These are phyloP conservation scores for Epichloe coenophiala DNA, from an alignment of 2,329 filamentous ascomycete species.

Conservation along the genomic window DNA sequence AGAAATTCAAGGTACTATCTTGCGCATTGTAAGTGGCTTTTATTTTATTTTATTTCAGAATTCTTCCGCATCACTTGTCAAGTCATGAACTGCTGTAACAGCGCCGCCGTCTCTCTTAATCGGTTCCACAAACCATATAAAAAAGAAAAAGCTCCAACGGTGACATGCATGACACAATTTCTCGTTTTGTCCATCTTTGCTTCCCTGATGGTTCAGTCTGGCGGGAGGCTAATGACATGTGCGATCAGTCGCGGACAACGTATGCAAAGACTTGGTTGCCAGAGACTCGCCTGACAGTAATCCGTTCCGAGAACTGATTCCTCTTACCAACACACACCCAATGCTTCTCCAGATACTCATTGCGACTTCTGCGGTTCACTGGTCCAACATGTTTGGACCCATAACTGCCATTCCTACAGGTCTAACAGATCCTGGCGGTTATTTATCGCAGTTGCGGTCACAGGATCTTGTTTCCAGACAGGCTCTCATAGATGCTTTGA, in stretches of 20 bases:
- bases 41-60: neutral
- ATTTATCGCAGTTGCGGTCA: conserved; percentile 23
- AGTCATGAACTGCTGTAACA: neutral
- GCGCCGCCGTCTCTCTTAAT: conserved; percentile 21
- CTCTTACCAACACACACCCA: conserved; percentile 30
- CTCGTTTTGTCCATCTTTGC: neutral
- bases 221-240: conserved; percentile 12
- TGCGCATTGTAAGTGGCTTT: conserved; percentile 31
- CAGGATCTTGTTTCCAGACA: conserved; percentile 24
- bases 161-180: neutral
- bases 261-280: conserved; percentile 41
- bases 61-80: neutral
- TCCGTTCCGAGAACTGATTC: conserved; percentile 35
- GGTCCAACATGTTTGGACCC: conserved; percentile 29
- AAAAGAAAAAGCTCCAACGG: neutral
- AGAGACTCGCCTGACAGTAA: conserved; percentile 32
- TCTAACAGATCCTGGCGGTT: conserved; percentile 22
- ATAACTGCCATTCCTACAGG: conserved; percentile 17
- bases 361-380: conserved; percentile 35
- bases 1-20: conserved; percentile 32
- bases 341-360: conserved; percentile 35
- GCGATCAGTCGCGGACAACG: conserved; percentile 26
- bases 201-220: neutral
- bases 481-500: conserved; percentile 32
- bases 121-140: too few relatives aligned